Evolutionary conservation across 1,139 yeast species (phyloP).

Genomic region (Nakaseomyces sp.): DNA sequence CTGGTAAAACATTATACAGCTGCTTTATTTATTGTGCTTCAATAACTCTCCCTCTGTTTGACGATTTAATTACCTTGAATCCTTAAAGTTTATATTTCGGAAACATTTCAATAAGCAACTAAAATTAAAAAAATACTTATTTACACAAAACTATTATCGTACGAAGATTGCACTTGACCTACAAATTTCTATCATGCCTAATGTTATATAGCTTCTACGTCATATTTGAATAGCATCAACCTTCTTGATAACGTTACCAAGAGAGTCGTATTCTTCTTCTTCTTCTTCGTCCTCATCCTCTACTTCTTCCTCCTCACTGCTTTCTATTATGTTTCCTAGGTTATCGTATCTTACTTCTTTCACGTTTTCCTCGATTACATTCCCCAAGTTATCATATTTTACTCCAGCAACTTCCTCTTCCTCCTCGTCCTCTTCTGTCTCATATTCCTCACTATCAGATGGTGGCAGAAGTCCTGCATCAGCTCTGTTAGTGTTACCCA

Average conservation of each 20-base stretch:
- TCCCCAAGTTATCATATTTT: conserved; percentile 25
- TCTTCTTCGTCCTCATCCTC: conserved; percentile 6
- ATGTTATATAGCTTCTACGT: not conserved
- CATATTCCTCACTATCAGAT: conserved; percentile 25
- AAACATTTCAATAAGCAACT: no score
- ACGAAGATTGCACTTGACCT: not conserved
- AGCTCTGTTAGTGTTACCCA: conserved; percentile 63
- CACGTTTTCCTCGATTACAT: conserved; percentile 14
- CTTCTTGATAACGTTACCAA: not conserved
- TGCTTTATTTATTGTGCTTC: no score
- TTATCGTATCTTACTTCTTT: conserved; percentile 16
- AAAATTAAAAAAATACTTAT: no score
- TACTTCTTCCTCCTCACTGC: conserved; percentile 8
- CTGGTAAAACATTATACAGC: no score
- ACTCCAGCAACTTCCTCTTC: conserved; percentile 20
- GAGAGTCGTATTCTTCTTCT: conserved; percentile 1
- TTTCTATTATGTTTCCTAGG: conserved; percentile 21
- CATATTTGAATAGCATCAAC: not conserved
- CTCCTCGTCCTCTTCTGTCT: conserved; percentile 23
- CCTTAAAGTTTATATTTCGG: not conserved
- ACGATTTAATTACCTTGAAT: no score
- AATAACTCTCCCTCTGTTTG: no score
- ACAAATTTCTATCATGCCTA: not conserved
- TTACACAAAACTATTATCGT: not conserved
- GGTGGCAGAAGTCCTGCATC: conserved; percentile 10